A percentile compares a stretch with the other conserved stretches of the same genome.
Evolutionary conservation across 345 rosid genomes (phyloP).

Genomic region (Lumnitzera racemosa): DNA sequence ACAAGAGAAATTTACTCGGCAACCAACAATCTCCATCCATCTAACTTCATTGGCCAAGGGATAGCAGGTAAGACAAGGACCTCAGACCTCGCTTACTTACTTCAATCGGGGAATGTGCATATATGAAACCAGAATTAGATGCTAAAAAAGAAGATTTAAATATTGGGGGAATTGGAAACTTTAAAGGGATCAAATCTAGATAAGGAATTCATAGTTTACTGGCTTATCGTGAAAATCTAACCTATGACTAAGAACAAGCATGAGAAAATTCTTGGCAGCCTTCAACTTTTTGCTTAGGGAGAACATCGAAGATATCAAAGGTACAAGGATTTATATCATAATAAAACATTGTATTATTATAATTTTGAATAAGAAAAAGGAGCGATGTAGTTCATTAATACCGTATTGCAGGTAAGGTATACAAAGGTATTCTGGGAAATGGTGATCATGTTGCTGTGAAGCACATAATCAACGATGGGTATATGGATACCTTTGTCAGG

Average conservation of each 20-base stretch:
- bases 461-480: slow-evolving; percentile 45
- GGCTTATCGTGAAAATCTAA: too few species aligned
- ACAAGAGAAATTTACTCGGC: slow-evolving; percentile 39
- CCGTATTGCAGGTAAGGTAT: slow-evolving; percentile 42
- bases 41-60: slow-evolving; percentile 59
- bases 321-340: too few species aligned
- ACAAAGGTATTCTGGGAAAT: slow-evolving; percentile 36
- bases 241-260: too few species aligned
- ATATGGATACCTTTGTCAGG: slow-evolving; percentile 41
- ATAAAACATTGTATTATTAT: too few species aligned
- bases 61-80: slow-evolving; percentile 37
- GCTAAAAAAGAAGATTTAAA: neutral
- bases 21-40: slow-evolving; percentile 36
- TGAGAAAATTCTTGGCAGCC: too few species aligned
- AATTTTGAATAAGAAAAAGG: neutral
- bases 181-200: too few species aligned
- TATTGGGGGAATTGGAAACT: too few species aligned
- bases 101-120: neutral
- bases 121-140: neutral
- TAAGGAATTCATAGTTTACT: too few species aligned
- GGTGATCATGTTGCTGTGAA: slow-evolving; percentile 44
- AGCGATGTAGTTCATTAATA: neutral
- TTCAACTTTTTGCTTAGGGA: too few species aligned
- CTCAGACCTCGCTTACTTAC: too few species aligned
- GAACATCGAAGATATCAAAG: too few species aligned